Conservation (phyloP, 2,329 filamentous ascomycete species). For the Colletotrichum sublineola region DNA sequence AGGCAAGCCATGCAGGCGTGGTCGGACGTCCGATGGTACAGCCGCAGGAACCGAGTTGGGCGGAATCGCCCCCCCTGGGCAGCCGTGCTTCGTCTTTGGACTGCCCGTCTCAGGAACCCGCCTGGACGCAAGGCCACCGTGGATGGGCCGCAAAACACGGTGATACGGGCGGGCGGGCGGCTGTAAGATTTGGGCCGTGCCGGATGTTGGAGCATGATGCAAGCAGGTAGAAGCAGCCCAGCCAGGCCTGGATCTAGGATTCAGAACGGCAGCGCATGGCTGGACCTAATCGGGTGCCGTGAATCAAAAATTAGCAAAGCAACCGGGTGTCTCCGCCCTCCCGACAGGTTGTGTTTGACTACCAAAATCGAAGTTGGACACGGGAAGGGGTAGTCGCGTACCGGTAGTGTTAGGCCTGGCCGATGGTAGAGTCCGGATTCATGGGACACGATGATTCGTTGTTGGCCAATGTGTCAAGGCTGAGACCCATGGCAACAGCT, state of each 20-base stretch:
- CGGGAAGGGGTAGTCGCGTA: constrained; percentile 9
- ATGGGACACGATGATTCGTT: not conserved
- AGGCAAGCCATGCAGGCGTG: constrained; percentile 38
- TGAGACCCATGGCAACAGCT: constrained; percentile 30
- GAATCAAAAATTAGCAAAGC: not conserved
- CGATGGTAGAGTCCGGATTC: constrained; percentile 31
- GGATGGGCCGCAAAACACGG: not conserved
- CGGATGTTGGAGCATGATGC: not conserved
- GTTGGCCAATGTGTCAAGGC: constrained; percentile 24
- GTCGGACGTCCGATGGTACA: constrained; percentile 40
- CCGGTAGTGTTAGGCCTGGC: constrained; percentile 20
- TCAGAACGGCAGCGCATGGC: constrained; percentile 24
- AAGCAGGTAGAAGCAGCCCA: constrained; percentile 12
- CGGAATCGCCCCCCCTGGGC: constrained; percentile 5
- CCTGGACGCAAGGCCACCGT: constrained; percentile 4
- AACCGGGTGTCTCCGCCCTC: constrained; percentile 24
- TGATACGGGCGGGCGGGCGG: constrained; percentile 3
- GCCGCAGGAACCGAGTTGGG: constrained; percentile 20
- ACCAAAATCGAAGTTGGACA: constrained; percentile 32
- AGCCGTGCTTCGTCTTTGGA: not conserved
- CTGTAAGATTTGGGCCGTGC: not conserved
- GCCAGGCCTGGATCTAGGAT: constrained; percentile 7
- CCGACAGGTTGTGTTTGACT: constrained; percentile 4
- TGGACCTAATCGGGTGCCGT: constrained; percentile 16
- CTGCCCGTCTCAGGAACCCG: not conserved